Evolutionary conservation across 805 yeast genomes (phyloP).

Genomic region (Candida awuae): DNA sequence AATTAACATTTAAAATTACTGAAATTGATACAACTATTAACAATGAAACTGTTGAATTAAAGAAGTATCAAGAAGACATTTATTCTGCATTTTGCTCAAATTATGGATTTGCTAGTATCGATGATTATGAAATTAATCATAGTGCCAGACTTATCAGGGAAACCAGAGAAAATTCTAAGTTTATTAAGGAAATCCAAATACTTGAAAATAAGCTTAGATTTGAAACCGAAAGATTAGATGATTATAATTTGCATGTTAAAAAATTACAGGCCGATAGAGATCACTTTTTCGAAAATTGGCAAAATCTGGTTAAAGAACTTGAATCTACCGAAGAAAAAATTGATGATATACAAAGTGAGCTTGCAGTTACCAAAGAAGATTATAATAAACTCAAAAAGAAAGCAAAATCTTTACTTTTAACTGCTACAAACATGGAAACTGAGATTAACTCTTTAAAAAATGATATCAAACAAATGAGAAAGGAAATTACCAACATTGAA

Average conservation of each 20-base stretch:
- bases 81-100: slow-evolving; percentile 48
- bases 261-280: slow-evolving; percentile 35
- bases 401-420: slow-evolving; percentile 13
- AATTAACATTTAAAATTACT: slow-evolving; percentile 15
- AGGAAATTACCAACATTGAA: slow-evolving; percentile 35
- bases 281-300: slow-evolving; percentile 30
- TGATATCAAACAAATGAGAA: slow-evolving; percentile 26
- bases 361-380: slow-evolving; percentile 32
- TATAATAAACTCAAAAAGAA: slow-evolving; percentile 16
- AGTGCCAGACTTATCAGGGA: slow-evolving; percentile 50
- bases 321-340: slow-evolving; percentile 27
- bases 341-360: slow-evolving; percentile 34
- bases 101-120: slow-evolving; percentile 46
- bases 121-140: slow-evolving; percentile 63
- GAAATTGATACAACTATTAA: slow-evolving; percentile 26
- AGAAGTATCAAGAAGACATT: slow-evolving; percentile 34
- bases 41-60: slow-evolving; percentile 13
- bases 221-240: slow-evolving; percentile 52
- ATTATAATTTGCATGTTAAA: slow-evolving; percentile 40
- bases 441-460: slow-evolving; percentile 22
- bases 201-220: slow-evolving; percentile 55
- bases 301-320: slow-evolving; percentile 29
- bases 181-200: slow-evolving; percentile 51
- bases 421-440: slow-evolving; percentile 24
- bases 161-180: slow-evolving; percentile 53